phyloP scores from a whole-genome alignment of 352 stramenopile species.

The Pythium monospermum region DNA sequence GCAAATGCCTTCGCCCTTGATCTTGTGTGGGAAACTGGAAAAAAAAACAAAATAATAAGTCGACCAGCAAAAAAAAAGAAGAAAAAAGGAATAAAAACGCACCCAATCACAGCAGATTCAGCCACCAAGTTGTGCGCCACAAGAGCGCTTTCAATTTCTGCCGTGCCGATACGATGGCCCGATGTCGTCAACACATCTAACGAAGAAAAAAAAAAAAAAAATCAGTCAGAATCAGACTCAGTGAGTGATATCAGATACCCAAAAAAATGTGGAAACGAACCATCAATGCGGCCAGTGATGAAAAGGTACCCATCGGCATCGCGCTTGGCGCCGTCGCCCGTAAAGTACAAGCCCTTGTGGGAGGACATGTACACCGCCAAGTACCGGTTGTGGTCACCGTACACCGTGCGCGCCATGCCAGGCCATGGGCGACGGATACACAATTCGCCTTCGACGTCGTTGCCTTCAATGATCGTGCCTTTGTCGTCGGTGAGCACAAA shows the following conservation, averaged over 20 bases:
- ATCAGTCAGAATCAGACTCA: neutral
- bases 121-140: conserved; percentile 90
- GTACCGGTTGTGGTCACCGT: conserved; percentile 94
- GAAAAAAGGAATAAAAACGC: conserved; percentile 1
- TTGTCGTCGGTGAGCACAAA: conserved; percentile 70
- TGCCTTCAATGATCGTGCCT: conserved; percentile 86
- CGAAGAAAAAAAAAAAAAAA: neutral
- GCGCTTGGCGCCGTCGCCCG: conserved; percentile 82
- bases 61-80: neutral
- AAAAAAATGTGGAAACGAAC: conserved; percentile 15
- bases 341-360: conserved; percentile 98
- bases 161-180: conserved; percentile 88
- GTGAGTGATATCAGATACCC: neutral
- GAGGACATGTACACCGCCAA: conserved; percentile 95
- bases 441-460: conserved; percentile 91
- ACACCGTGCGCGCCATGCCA: conserved; percentile 93
- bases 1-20: conserved; percentile 97
- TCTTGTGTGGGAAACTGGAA: conserved; percentile 86
- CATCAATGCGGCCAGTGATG: conserved; percentile 97
- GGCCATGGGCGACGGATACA: conserved; percentile 95
- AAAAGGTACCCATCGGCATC: conserved; percentile 97
- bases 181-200: conserved; percentile 95
- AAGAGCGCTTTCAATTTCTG: conserved; percentile 88
- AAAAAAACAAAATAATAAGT: neutral
- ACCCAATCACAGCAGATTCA: conserved; percentile 93